Conservation (phyloP, 495 filamentous ascomycete species). For the Barbatosphaeria neglecta region DNA sequence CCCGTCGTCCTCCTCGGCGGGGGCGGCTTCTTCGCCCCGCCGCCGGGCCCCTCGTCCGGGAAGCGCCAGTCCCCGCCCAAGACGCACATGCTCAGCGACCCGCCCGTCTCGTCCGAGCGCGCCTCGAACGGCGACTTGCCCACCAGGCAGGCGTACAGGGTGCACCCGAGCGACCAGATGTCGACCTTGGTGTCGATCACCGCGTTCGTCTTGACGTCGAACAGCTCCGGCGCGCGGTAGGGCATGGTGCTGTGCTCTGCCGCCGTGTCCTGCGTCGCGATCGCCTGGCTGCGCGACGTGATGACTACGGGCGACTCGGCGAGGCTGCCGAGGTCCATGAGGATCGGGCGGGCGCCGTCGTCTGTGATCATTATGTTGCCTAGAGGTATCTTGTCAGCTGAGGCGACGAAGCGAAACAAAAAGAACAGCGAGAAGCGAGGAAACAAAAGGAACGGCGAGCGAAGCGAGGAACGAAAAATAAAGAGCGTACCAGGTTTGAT, state of each 20-base stretch:
- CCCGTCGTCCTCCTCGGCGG: conserved; percentile 14
- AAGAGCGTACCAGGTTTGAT: conserved; percentile 78
- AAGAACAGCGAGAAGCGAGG: not conserved
- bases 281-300: conserved; percentile 78
- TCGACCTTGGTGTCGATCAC: conserved; percentile 95
- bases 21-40: conserved; percentile 29
- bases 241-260: conserved; percentile 98
- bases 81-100: conserved; percentile 82
- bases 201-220: conserved; percentile 91
- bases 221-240: conserved; percentile 93
- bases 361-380: conserved; percentile 96
- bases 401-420: not conserved
- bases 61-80: conserved; percentile 89
- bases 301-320: conserved; percentile 84
- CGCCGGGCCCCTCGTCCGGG: conserved; percentile 60
- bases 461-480: not conserved
- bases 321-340: conserved; percentile 97
- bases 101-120: conserved; percentile 88
- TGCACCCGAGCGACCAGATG: conserved; percentile 95
- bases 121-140: conserved; percentile 96
- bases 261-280: conserved; percentile 85
- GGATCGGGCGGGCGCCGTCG: conserved; percentile 71
- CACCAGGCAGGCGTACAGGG: conserved; percentile 87
- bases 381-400: conserved; percentile 20
- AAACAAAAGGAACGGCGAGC: not conserved